Conservation (phyloP, 306 rosid genomes). For the Myrica gale region DNA sequence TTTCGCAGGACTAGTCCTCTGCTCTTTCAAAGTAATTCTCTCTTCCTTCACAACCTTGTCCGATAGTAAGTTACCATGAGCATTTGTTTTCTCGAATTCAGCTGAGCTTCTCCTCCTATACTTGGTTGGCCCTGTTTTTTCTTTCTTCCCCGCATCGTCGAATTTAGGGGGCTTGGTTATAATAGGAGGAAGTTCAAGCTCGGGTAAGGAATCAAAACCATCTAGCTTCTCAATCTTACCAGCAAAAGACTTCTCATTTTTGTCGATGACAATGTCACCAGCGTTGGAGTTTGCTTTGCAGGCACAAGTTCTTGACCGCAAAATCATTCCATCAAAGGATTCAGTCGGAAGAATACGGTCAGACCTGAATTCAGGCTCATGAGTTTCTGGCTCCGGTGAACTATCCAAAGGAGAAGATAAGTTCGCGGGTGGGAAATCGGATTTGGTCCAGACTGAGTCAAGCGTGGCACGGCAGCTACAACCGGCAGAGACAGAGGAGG, state of each 20-base stretch:
- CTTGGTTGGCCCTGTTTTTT: slow-evolving; percentile 18
- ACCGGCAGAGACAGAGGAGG: slow-evolving; percentile 43
- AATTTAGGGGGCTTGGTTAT: slow-evolving; percentile 52
- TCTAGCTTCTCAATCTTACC: slow-evolving; percentile 34
- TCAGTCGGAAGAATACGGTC: slow-evolving; percentile 64
- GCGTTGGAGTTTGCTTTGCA: slow-evolving; percentile 22
- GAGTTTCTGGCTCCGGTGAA: slow-evolving; percentile 41
- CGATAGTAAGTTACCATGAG: slow-evolving; percentile 25
- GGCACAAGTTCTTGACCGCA: slow-evolving; percentile 13
- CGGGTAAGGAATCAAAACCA: slow-evolving; percentile 41
- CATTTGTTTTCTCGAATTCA: slow-evolving; percentile 12
- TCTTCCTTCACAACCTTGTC: slow-evolving; percentile 39
- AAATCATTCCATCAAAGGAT: slow-evolving; percentile 32
- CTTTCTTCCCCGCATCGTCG: slow-evolving; percentile 39
- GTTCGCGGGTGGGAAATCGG: slow-evolving; percentile 42
- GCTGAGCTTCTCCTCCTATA: slow-evolving; percentile 33
- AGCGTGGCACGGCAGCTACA: slow-evolving; percentile 46
- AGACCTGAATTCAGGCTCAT: slow-evolving; percentile 62
- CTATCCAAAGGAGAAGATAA: slow-evolving; percentile 44
- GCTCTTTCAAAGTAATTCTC: slow-evolving; percentile 11
- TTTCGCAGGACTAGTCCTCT: slow-evolving; percentile 33
- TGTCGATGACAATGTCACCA: slow-evolving; percentile 59
- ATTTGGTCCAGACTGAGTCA: slow-evolving; percentile 59
- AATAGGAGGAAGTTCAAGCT: slow-evolving; percentile 66
- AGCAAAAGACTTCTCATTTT: slow-evolving; percentile 43